Conservation (phyloP, 2,329 filamentous ascomycete genomes). For the Claviceps sp. region DNA sequence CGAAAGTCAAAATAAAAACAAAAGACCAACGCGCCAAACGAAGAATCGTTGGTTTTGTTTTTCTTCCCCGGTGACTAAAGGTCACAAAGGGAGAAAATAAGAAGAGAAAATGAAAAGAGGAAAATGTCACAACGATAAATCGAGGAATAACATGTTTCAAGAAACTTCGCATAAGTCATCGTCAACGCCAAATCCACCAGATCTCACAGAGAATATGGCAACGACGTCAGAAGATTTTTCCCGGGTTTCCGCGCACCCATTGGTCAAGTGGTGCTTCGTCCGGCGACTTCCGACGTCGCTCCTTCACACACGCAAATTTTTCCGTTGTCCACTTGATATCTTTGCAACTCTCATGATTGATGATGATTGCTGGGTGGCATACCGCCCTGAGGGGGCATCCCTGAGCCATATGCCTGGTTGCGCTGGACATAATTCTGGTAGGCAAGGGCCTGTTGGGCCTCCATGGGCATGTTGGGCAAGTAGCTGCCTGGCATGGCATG, state of each 20-base stretch:
- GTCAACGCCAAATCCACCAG: slow-evolving; percentile 31
- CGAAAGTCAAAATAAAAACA: not conserved
- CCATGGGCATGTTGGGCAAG: slow-evolving; percentile 52
- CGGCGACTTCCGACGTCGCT: not conserved
- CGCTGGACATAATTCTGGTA: slow-evolving; percentile 77
- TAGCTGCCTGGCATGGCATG: slow-evolving; percentile 49
- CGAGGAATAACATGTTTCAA: not conserved
- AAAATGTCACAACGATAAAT: slow-evolving; percentile 11
- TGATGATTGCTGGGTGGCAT: slow-evolving; percentile 76
- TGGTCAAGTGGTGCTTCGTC: slow-evolving; percentile 1
- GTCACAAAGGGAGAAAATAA: not conserved
- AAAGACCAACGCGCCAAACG: not conserved
- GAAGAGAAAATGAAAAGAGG: not conserved
- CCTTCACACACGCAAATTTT: not conserved
- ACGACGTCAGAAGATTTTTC: slow-evolving; percentile 13
- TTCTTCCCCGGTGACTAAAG: not conserved
- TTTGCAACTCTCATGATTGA: slow-evolving; percentile 44
- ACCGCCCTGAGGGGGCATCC: slow-evolving; percentile 62
- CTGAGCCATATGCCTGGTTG: slow-evolving; percentile 54
- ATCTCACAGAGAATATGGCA: slow-evolving; percentile 26
- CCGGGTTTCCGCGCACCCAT: slow-evolving; percentile 13
- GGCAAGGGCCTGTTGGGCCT: slow-evolving; percentile 64
- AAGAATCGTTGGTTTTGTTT: not conserved
- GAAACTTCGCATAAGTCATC: slow-evolving; percentile 17
- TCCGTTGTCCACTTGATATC: not conserved